Conservation (phyloP, 2,329 filamentous ascomycete genomes). For the Neoscytalidium dimidiatum region DNA sequence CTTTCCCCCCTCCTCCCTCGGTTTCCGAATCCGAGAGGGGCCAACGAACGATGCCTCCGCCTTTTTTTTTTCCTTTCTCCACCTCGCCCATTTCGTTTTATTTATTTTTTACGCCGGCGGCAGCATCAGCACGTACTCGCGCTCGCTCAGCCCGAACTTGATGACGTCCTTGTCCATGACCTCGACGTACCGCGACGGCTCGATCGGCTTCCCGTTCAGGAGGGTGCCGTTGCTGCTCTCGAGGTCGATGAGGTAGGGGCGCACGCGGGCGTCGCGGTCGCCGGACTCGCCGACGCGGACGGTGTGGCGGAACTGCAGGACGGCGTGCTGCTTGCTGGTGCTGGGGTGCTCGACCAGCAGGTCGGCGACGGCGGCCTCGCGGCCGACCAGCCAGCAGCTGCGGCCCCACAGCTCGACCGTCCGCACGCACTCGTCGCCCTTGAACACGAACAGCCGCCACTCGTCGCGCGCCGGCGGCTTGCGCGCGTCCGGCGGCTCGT, state of each 20-base stretch:
- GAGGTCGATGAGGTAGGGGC: conserved; percentile 87
- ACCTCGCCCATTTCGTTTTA: too few species aligned
- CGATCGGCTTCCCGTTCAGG: conserved; percentile 75
- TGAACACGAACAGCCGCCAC: conserved; percentile 95
- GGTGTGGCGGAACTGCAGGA: conserved; percentile 86
- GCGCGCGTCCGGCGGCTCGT: conserved; percentile 89
- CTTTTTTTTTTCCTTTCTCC: too few species aligned
- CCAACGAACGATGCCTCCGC: neutral
- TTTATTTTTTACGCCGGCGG: conserved; percentile 36
- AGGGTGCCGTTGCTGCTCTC: conserved; percentile 90
- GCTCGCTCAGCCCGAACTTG: conserved; percentile 80
- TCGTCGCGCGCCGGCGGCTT: conserved; percentile 76
- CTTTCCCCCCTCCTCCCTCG: too few species aligned
- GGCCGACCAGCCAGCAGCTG: conserved; percentile 88
- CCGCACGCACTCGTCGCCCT: conserved; percentile 75
- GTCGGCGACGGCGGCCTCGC: conserved; percentile 80
- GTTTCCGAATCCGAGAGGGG: too few species aligned
- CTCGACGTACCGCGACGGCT: conserved; percentile 80
- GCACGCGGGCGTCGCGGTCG: conserved; percentile 70
- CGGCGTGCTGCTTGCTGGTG: conserved; percentile 93
- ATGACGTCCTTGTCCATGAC: conserved; percentile 86
- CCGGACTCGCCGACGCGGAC: conserved; percentile 85
- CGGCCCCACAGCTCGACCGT: conserved; percentile 74
- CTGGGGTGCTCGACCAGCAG: conserved; percentile 85
- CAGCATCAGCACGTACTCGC: conserved; percentile 96